Base-by-base conservation (phyloP, 768 basidiomycete species). In the Suillus placidus region DNA sequence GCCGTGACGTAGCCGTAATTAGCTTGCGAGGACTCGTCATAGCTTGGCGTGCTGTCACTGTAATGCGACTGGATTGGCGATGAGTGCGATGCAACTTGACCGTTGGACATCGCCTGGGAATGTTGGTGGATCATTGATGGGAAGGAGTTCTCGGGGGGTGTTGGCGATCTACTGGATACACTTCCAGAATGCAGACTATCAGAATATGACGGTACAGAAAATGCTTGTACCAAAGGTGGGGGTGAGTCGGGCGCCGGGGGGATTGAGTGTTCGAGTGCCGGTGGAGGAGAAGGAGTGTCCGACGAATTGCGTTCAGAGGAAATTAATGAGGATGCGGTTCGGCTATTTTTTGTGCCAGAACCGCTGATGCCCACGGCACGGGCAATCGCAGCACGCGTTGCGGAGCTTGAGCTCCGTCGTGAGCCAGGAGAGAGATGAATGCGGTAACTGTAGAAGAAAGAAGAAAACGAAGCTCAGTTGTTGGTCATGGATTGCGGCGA, bases 341-440 rank as follows among this genome's bases (percentile, higher is more conserved):
- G 77, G 68, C 65, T 62, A 16, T 55, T 64, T 71, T 72, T 76
- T 64, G 69, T 30, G 47, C 38, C 49, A n/a, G 66, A 60, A 9
- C 73, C 70, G 42, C 61, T 64, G 8, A 66, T 73, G 35, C 73
- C 76, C 63, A 78, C 74, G 37, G 79, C 79, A 61, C 85, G 83
- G 40, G 82, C 81, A 60, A 85, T 83, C 13, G 86, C 84, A n/a
- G 86, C 84, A 47, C 89, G 83, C 2, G 87, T 84, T 32, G 81
- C 80, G 13, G 82, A 76, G 71, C 77, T 79, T 0, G 90, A 87
- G 72, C 82, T 87, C 57, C 91, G 79, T 37, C 91, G 84, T 0
- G 91, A 93, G 60, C 92, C 90, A 0, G 92, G 92, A 1, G 91
- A 92, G 26, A 93, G 81, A 72, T 93, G 91, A 68, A 93, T 92